phyloP scores from a whole-genome alignment of 306 rosid genomes.

The Gleditsia sinensis region DNA sequence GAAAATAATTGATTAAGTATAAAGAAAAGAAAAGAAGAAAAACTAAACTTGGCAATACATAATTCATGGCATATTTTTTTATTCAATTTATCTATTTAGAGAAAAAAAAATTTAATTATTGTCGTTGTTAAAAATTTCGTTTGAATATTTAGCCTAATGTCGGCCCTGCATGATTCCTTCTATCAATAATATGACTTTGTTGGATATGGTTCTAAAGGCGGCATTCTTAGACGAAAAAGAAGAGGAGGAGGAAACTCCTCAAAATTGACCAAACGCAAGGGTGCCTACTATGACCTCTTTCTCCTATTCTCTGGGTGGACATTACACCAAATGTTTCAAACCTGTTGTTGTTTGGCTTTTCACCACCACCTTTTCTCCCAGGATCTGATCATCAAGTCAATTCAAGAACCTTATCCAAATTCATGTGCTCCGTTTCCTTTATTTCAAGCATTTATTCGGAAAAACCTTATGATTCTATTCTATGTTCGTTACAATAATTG shows the following conservation, averaged over 20 bases:
- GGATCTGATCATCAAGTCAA: not conserved
- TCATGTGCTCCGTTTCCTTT: not conserved
- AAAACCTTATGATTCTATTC: not conserved
- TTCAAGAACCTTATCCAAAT: constrained; percentile 17
- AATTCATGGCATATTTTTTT: too few relatives aligned
- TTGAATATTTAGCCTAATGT: not conserved
- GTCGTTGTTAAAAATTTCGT: too few relatives aligned
- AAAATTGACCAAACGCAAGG: not conserved
- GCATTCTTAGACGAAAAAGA: not conserved
- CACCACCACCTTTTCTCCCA: not conserved
- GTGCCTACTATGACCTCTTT: not conserved
- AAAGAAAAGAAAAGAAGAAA: too few relatives aligned
- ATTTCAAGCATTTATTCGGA: not conserved
- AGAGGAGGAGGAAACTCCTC: not conserved
- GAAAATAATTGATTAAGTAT: too few relatives aligned
- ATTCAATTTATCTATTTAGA: too few relatives aligned
- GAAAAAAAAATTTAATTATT: too few relatives aligned
- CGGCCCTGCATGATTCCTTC: not conserved
- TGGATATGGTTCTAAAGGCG: not conserved
- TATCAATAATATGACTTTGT: not conserved
- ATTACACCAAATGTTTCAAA: not conserved
- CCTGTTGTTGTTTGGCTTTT: not conserved
- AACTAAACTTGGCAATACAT: too few relatives aligned
- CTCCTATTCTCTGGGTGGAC: not conserved
- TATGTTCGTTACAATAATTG: not conserved